Evolutionary conservation across 768 basidiomycete species (phyloP).

Genomic region (Rhizopogon sp.): DNA sequence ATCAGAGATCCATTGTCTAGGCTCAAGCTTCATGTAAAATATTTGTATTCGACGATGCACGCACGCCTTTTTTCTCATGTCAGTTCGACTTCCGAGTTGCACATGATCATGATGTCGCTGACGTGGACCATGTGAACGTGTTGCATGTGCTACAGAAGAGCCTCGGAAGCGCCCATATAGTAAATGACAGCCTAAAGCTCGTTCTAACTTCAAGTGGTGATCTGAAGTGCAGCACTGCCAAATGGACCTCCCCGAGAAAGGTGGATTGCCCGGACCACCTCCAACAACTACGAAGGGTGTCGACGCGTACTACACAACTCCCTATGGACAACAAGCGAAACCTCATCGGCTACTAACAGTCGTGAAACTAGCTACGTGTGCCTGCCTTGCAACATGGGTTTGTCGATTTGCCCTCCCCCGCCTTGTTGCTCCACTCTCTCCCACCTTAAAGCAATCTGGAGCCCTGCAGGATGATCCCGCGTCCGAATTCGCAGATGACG

Average conservation of each 20-base stretch:
- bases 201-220: too few relatives aligned
- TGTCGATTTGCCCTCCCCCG: slow-evolving; percentile 7
- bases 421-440: background rate
- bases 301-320: background rate
- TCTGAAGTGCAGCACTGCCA: too few relatives aligned
- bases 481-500: slow-evolving; percentile 43
- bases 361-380: slow-evolving; percentile 15
- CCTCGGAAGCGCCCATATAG: too few relatives aligned
- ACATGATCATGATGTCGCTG: too few relatives aligned
- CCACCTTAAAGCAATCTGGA: slow-evolving; percentile 1
- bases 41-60: too few relatives aligned
- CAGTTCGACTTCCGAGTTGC: too few relatives aligned
- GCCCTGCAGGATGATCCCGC: slow-evolving; percentile 28
- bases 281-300: background rate
- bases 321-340: background rate
- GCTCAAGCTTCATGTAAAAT: too few relatives aligned
- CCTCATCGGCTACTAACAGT: slow-evolving; percentile 3
- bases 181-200: too few relatives aligned
- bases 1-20: background rate
- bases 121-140: too few relatives aligned
- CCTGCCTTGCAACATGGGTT: slow-evolving; percentile 14
- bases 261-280: background rate
- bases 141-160: too few relatives aligned
- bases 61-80: too few relatives aligned
- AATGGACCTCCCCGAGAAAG: background rate